A percentile compares a stretch with the other conserved stretches of the same genome.
Evolutionary conservation across 768 basidiomycete species (phyloP).

Genomic region (Trametes sanguinea): DNA sequence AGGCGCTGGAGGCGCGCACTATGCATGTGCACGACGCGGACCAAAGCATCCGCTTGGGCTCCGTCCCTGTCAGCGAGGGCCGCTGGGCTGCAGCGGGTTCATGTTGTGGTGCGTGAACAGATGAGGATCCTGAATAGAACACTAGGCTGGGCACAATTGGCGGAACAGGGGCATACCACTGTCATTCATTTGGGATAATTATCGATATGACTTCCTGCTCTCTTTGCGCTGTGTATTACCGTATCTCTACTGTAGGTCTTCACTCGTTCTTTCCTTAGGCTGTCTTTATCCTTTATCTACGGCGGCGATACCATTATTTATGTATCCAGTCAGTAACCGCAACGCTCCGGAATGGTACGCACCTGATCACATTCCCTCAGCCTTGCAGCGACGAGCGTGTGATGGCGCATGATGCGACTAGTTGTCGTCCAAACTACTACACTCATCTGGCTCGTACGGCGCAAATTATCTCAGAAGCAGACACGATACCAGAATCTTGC

Average conservation of each 20-base stretch:
- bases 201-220: not conserved
- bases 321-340: not conserved
- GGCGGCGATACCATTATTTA: constrained; percentile 9
- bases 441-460: no score
- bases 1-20: constrained; percentile 49
- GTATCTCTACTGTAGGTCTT: constrained; percentile 7
- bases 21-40: constrained; percentile 43
- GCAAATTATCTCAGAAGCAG: no score
- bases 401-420: no score
- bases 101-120: constrained; percentile 10
- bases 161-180: not conserved
- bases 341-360: no score
- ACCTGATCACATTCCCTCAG: no score
- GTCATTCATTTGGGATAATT: not conserved
- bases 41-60: constrained; percentile 37
- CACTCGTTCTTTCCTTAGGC: not conserved
- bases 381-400: no score
- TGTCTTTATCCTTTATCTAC: constrained; percentile 17
- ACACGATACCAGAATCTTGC: no score
- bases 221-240: constrained; percentile 6
- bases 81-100: not conserved
- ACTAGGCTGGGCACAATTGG: not conserved
- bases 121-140: not conserved
- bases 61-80: not conserved
- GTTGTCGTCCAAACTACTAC: no score